Evolutionary conservation across 1,284 basidiomycete species (phyloP), one percentile per base, ranked within the genome.

Genomic region (Tremellales sp.): DNA sequence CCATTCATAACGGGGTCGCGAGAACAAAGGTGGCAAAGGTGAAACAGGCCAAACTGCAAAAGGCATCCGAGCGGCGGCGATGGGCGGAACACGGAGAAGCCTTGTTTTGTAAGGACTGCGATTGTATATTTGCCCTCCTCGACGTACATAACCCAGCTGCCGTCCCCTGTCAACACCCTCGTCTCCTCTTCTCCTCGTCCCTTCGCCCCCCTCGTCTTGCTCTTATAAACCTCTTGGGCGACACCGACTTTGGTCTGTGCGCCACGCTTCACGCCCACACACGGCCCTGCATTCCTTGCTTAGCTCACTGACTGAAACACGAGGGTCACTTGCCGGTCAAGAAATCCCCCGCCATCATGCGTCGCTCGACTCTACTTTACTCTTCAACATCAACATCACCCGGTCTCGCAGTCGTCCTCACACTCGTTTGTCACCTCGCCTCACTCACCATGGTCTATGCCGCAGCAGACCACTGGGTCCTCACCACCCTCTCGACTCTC

Each of bases 391-490:
- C 29, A 31, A 31, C 29, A 31, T 31, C 9, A 31, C 29, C n/a
- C n/a, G n/a, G n/a, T 31, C 9, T 10, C 29, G 29, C 22, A n/a
- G 25, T 45, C 43, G 13, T 32, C 21, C 31, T 33, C 21, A 18
- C 21, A 14, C n/a, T 43, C 41, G 8, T 24, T 35, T 34, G 14
- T 35, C 28, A 8, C 25, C 45, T 55, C 26, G 42, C 43, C 29
- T 40, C 40, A 26, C 35, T 40, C n/a, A 33, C 34, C 13, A 22
- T 16, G 3, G 24, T 18, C 3, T 25, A 43, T 8, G 33, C 45
- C 14, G 54, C 35, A 28, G 54, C 48, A 2, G 63, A 63, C 33
- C 58, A 60, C 41, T 66, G 59, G 39, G 57, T 68, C 56, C 47
- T 66, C 42, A 58, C 58, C 22, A 34, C 58, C n/a, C 38, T 53